A percentile compares a stretch with the other conserved stretches of the same genome.
Conservation (phyloP, 495 filamentous ascomycete species). For the Penicillium longicatenatum region DNA sequence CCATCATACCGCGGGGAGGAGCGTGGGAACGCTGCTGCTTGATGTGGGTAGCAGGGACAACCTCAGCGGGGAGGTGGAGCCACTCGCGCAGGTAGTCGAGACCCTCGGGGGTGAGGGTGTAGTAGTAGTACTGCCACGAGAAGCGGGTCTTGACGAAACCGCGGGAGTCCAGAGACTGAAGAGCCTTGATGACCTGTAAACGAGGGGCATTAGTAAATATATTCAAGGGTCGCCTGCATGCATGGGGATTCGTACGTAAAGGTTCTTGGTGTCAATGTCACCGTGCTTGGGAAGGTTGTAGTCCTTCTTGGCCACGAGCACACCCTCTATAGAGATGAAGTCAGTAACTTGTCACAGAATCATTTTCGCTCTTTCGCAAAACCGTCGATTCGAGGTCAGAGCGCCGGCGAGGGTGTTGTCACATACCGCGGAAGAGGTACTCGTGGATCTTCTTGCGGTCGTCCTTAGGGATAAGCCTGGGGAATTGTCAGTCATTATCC, state of each 20-base stretch:
- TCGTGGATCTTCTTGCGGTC: conserved; percentile 99
- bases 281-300: conserved; percentile 90
- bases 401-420: conserved; percentile 24
- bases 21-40: conserved; percentile 99
- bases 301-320: conserved; percentile 98
- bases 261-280: conserved; percentile 98
- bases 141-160: conserved; percentile 99
- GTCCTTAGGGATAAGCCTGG: conserved; percentile 96
- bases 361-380: conserved; percentile 6
- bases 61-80: conserved; percentile 99
- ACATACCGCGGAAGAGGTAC: conserved; percentile 97
- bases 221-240: not conserved
- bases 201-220: conserved; percentile 1
- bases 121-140: conserved; percentile 99
- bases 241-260: conserved; percentile 53
- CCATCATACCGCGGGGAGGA: conserved; percentile 97
- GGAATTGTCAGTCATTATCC: conserved; percentile 26
- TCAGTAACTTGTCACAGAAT: conserved; percentile 24
- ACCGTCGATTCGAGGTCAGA: conserved; percentile 1
- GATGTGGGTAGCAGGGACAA: conserved; percentile 99
- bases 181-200: conserved; percentile 89
- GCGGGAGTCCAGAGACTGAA: conserved; percentile 95
- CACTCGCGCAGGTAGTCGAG: conserved; percentile 99
- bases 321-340: conserved; percentile 68
- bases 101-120: conserved; percentile 98